Conservation (phyloP, 495 filamentous ascomycete genomes). For the Neurospora sp. region DNA sequence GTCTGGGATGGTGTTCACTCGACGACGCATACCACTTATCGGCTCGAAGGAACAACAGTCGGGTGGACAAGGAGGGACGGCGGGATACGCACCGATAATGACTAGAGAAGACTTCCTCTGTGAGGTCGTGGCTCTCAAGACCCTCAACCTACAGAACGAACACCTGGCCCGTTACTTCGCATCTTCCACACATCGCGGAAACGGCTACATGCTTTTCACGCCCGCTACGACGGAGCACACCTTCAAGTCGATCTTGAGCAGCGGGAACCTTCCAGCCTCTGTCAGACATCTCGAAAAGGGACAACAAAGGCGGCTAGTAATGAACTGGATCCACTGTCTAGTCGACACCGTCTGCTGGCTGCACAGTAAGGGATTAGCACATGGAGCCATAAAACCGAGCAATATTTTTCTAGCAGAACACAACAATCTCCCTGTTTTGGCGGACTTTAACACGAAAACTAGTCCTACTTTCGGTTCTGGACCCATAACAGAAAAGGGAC, state of each 20-base stretch:
- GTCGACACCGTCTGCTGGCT: slow-evolving; percentile 66
- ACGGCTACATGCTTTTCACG: slow-evolving; percentile 67
- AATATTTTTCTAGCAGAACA: neutral
- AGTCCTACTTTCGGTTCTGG: neutral
- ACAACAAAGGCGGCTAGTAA: slow-evolving; percentile 54
- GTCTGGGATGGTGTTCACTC: slow-evolving; percentile 47
- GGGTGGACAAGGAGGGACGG: slow-evolving; percentile 31
- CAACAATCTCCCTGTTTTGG: neutral
- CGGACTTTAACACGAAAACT: neutral
- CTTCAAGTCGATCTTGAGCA: slow-evolving; percentile 68
- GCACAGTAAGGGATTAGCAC: slow-evolving; percentile 60
- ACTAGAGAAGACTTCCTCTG: slow-evolving; percentile 56
- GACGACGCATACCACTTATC: slow-evolving; percentile 55
- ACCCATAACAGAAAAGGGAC: neutral
- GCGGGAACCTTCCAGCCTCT: slow-evolving; percentile 38
- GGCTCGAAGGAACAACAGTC: neutral
- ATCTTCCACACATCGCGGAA: slow-evolving; percentile 66
- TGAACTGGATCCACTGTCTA: slow-evolving; percentile 86
- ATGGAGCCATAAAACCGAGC: slow-evolving; percentile 67
- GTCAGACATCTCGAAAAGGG: slow-evolving; percentile 67
- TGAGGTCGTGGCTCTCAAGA: slow-evolving; percentile 51
- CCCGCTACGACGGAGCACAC: slow-evolving; percentile 58
- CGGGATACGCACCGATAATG: slow-evolving; percentile 35
- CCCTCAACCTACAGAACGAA: slow-evolving; percentile 50
- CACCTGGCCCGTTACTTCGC: slow-evolving; percentile 75